Evolutionary conservation across 192 early-diverging fungal species (phyloP).

Genomic region (Podila epigama): DNA sequence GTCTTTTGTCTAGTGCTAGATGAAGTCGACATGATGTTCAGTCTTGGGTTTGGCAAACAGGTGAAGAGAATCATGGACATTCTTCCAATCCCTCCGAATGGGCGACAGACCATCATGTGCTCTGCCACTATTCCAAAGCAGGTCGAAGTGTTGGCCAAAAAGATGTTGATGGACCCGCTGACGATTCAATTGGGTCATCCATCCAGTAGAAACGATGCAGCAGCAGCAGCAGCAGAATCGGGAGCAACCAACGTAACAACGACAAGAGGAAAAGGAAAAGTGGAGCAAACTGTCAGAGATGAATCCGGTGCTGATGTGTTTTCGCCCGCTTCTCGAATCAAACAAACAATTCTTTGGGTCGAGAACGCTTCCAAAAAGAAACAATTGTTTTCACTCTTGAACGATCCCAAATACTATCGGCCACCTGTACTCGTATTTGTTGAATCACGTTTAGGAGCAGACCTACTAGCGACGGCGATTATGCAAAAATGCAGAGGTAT

Average conservation of each 20-base stretch:
- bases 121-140: conserved; percentile 61
- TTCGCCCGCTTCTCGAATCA: conserved; percentile 46
- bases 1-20: conserved; percentile 60
- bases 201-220: neutral
- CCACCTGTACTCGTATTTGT: conserved; percentile 65
- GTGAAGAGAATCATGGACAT: conserved; percentile 54
- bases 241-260: no score
- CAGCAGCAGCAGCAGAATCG: neutral
- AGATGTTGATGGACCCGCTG: conserved; percentile 38
- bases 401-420: conserved; percentile 57
- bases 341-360: conserved; percentile 66
- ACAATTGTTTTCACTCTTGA: conserved; percentile 58
- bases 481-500: conserved; percentile 43
- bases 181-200: conserved; percentile 37
- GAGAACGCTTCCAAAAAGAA: conserved; percentile 64
- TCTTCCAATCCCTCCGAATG: conserved; percentile 28
- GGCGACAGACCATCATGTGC: conserved; percentile 53
- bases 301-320: conserved; percentile 18
- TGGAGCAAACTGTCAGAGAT: no score
- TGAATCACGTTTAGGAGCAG: conserved; percentile 59
- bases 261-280: no score
- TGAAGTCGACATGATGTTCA: conserved; percentile 67
- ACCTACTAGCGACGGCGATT: conserved; percentile 56
- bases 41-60: conserved; percentile 60
- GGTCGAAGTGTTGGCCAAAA: conserved; percentile 21